Conservation (phyloP, 768 basidiomycete genomes). For the Infundibulicybe gibba region DNA sequence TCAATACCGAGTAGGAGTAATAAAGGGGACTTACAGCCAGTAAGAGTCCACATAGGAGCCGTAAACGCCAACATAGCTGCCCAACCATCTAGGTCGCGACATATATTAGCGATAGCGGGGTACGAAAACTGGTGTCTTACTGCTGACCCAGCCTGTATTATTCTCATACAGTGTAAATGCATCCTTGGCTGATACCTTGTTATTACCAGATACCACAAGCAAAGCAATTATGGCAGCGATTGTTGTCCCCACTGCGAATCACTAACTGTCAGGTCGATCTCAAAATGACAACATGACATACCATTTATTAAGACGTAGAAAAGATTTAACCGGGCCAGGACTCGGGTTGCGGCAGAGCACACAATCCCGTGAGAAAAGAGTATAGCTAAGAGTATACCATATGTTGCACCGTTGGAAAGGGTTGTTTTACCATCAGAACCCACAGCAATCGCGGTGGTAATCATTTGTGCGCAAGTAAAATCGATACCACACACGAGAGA, state of each 20-base stretch:
- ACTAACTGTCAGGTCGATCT: slow-evolving; percentile 7
- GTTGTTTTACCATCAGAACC: slow-evolving; percentile 48
- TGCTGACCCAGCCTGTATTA: slow-evolving; percentile 62
- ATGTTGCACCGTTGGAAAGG: slow-evolving; percentile 59
- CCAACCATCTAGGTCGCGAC: slow-evolving; percentile 54
- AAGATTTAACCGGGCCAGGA: slow-evolving; percentile 66
- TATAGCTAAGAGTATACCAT: slow-evolving; percentile 63
- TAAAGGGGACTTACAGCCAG: slow-evolving; percentile 51
- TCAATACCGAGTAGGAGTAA: background rate
- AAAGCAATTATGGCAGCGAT: slow-evolving; percentile 60
- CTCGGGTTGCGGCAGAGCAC: slow-evolving; percentile 64
- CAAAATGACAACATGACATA: slow-evolving; percentile 19
- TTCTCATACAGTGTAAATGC: slow-evolving; percentile 72
- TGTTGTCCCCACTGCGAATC: slow-evolving; percentile 52
- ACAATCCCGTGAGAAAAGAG: slow-evolving; percentile 65
- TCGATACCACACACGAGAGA: slow-evolving; percentile 74
- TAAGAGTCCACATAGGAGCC: slow-evolving; percentile 77
- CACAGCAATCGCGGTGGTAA: slow-evolving; percentile 66
- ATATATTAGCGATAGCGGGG: background rate
- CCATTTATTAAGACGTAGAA: slow-evolving; percentile 68
- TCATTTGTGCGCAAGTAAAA: slow-evolving; percentile 78
- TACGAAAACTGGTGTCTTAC: slow-evolving; percentile 29
- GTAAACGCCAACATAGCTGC: slow-evolving; percentile 72
- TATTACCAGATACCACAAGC: slow-evolving; percentile 50
- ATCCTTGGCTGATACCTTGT: slow-evolving; percentile 61